phyloP scores from a whole-genome alignment of 2,329 filamentous ascomycete species.

The Claviceps fusiformis region DNA sequence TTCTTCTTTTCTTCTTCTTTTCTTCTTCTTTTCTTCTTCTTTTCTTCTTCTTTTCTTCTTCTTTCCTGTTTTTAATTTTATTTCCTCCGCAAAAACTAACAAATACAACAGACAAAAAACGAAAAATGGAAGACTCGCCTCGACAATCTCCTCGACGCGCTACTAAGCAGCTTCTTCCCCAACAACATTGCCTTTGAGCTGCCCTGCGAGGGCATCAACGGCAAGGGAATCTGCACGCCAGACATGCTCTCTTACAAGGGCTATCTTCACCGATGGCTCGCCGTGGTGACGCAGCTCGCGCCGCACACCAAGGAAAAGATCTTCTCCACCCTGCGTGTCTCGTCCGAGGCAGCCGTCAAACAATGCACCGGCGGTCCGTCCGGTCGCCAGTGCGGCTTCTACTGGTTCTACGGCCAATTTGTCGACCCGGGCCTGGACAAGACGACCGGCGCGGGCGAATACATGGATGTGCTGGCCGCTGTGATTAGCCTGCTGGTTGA shows the following conservation, averaged over 20 bases:
- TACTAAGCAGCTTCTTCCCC: conserved; percentile 37
- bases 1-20: too few relatives aligned
- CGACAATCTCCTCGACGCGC: conserved; percentile 38
- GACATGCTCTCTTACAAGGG: conserved; percentile 27
- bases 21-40: not conserved
- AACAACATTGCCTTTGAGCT: conserved; percentile 49
- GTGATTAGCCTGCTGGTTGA: conserved; percentile 28
- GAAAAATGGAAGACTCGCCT: conserved; percentile 19
- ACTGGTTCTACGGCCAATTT: conserved; percentile 34
- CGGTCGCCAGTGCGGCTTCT: conserved; percentile 32
- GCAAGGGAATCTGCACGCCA: conserved; percentile 43
- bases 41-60: too few relatives aligned
- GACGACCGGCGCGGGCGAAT: not conserved
- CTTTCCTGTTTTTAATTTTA: not conserved
- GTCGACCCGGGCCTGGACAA: conserved; percentile 1
- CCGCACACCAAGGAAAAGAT: conserved; percentile 36
- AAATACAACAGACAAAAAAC: conserved; percentile 20
- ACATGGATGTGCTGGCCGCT: conserved; percentile 34
- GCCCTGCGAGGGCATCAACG: conserved; percentile 41
- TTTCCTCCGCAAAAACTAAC: not conserved
- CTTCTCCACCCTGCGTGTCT: conserved; percentile 33
- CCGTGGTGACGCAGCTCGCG: conserved; percentile 35
- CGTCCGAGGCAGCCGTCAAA: conserved; percentile 36
- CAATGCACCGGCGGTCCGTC: conserved; percentile 34
- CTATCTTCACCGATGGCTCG: conserved; percentile 41